These are phyloP conservation scores for Xylaria sp. DNA, from an alignment of 2,329 filamentous ascomycete genomes.

Conservation along the genomic window DNA sequence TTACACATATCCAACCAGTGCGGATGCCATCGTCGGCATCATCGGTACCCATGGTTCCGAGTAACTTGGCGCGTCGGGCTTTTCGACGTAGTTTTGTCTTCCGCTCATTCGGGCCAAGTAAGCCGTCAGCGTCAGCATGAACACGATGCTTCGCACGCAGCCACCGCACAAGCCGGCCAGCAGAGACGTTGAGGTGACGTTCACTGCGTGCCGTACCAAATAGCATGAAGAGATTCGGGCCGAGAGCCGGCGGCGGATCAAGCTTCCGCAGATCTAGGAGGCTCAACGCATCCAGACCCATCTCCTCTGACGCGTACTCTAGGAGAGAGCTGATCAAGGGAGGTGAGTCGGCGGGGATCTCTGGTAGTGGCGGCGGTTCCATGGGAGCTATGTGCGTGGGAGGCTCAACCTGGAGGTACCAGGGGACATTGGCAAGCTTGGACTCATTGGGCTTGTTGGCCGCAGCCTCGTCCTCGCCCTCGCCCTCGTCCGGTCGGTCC, in stretches of 20 bases:
- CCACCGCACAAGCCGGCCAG: conserved; percentile 90
- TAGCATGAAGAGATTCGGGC: conserved; percentile 90
- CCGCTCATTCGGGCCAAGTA: conserved; percentile 89
- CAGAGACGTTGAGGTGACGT: conserved; percentile 90
- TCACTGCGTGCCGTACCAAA: conserved; percentile 91
- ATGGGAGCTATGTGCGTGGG: conserved; percentile 63
- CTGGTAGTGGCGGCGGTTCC: conserved; percentile 60
- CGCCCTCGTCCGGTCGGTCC: conserved; percentile 4
- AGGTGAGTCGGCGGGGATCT: conserved; percentile 75
- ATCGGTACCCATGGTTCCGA: conserved; percentile 74
- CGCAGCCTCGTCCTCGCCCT: conserved; percentile 18
- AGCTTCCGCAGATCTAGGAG: conserved; percentile 85
- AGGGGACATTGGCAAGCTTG: conserved; percentile 57
- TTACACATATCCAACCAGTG: conserved; percentile 97
- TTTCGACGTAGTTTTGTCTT: conserved; percentile 87
- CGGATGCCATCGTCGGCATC: conserved; percentile 84
- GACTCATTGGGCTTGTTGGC: conserved; percentile 29
- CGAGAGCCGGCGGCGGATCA: conserved; percentile 87
- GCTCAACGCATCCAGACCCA: conserved; percentile 84
- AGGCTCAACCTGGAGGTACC: conserved; percentile 85
- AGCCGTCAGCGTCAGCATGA: conserved; percentile 82
- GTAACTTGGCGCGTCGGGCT: conserved; percentile 81
- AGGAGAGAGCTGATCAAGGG: conserved; percentile 77
- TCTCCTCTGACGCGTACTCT: conserved; percentile 81
- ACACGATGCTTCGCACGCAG: conserved; percentile 78